These are phyloP conservation scores for Talaromyces trachyspermus DNA, from an alignment of 495 filamentous ascomycete species.

Conservation along the genomic window DNA sequence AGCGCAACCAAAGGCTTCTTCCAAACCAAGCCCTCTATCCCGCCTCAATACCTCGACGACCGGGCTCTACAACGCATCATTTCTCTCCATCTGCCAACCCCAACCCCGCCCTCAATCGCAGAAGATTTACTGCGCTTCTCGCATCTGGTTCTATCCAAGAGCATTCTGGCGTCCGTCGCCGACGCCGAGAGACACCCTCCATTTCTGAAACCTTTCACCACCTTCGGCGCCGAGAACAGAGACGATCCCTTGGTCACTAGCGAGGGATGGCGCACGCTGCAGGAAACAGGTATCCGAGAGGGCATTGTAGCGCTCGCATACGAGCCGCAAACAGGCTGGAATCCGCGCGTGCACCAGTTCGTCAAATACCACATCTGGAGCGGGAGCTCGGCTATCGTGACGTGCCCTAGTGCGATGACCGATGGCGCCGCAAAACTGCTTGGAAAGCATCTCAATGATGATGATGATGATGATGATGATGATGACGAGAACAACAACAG, in stretches of 20 bases:
- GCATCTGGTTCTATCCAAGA: constrained; percentile 1
- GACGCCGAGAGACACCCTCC: constrained; percentile 56
- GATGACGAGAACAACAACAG: no score
- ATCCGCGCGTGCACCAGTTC: constrained; percentile 46
- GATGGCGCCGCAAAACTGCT: constrained; percentile 63
- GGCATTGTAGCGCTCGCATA: constrained; percentile 38
- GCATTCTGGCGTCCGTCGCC: constrained; percentile 22
- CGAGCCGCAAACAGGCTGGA: constrained; percentile 24
- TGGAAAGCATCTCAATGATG: constrained; percentile 35
- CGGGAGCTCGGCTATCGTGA: constrained; percentile 52
- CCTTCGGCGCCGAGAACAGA: constrained; percentile 20
- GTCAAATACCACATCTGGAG: constrained; percentile 58
- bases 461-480: no score
- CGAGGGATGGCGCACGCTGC: constrained; percentile 35
- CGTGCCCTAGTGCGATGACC: constrained; percentile 64
- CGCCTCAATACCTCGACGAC: constrained; percentile 6
- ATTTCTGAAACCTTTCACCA: constrained; percentile 33
- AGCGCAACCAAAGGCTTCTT: constrained; percentile 12
- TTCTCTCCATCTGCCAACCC: constrained; percentile 3
- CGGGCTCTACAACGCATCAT: constrained; percentile 6
- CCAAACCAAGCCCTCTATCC: constrained; percentile 7
- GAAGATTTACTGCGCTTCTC: constrained; percentile 2
- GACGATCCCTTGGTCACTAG: constrained; percentile 33
- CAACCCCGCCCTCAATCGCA: constrained; percentile 3
- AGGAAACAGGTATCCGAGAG: constrained; percentile 27